A percentile compares a stretch with the other conserved stretches of the same genome.
Evolutionary conservation across 176 grass and related monocot species (phyloP).

Genomic region (Secale cereale): DNA sequence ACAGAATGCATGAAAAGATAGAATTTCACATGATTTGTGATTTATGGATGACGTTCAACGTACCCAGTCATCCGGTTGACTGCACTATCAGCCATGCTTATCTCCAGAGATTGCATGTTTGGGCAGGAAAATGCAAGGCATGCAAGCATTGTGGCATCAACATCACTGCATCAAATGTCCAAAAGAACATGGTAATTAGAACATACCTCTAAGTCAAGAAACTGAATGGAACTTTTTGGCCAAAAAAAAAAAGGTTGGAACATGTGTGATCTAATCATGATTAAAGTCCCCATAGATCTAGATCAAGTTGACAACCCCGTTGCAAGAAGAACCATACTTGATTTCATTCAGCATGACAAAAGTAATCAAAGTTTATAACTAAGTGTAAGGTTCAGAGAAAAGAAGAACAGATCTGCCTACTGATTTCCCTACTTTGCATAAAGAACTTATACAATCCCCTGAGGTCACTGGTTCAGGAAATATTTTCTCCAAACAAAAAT

Average conservation of each 20-base stretch:
- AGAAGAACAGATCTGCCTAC: not conserved
- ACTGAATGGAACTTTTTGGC: not conserved
- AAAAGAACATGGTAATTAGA: constrained; percentile 33
- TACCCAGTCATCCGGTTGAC: constrained; percentile 90
- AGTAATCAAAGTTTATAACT: not conserved
- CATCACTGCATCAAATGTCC: constrained; percentile 64
- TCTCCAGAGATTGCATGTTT: constrained; percentile 65
- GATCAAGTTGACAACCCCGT: not conserved
- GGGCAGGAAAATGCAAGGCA: constrained; percentile 87
- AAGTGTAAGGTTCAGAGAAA: not conserved
- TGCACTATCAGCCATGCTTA: constrained; percentile 44
- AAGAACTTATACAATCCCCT: not conserved
- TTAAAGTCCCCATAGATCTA: not conserved
- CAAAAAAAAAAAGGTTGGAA: not conserved
- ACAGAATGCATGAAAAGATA: not conserved
- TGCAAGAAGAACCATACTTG: not conserved
- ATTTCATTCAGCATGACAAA: not conserved
- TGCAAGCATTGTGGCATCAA: constrained; percentile 68
- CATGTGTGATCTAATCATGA: not conserved
- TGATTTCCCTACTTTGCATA: not conserved
- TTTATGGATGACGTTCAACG: not conserved
- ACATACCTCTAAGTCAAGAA: not conserved
- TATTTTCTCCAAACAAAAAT: not conserved
- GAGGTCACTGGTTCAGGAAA: not conserved
- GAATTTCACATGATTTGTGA: not conserved